phyloP scores from a whole-genome alignment of 495 filamentous ascomycete genomes.

The Geopyxis carbonaria region DNA sequence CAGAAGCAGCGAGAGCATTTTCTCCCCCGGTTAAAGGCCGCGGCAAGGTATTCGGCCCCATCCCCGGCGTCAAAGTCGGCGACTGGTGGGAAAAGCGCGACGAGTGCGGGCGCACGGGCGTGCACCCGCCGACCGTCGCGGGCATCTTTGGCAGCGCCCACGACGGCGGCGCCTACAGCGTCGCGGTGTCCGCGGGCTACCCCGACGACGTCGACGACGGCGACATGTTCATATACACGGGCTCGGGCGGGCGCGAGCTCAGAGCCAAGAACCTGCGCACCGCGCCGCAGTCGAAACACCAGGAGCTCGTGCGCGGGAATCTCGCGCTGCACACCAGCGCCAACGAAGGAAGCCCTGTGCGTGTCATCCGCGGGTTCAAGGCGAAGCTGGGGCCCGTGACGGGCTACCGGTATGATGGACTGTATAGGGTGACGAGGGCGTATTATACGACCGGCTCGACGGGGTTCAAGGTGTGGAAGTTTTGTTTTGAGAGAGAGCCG shows the following conservation, averaged over 20 bases:
- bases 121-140: constrained; percentile 15
- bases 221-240: constrained; percentile 25
- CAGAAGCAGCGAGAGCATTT: too few relatives aligned
- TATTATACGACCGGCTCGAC: constrained; percentile 22
- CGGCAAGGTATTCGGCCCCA: constrained; percentile 14
- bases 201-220: constrained; percentile 25
- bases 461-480: constrained; percentile 23
- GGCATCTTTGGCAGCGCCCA: constrained; percentile 20
- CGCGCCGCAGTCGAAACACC: constrained; percentile 19
- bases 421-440: constrained; percentile 21
- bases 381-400: constrained; percentile 17
- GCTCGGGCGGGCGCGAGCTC: constrained; percentile 24
- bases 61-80: constrained; percentile 14
- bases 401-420: constrained; percentile 24
- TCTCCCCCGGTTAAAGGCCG: too few relatives aligned
- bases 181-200: constrained; percentile 25
- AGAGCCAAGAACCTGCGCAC: constrained; percentile 25
- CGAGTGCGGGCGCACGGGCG: constrained; percentile 12
- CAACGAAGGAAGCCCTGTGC: constrained; percentile 20
- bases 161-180: constrained; percentile 17
- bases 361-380: constrained; percentile 25
- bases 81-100: constrained; percentile 19
- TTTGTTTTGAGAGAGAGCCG: constrained; percentile 24
- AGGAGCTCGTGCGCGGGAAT: constrained; percentile 17
- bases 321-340: constrained; percentile 14